Percentiles rank a stretch among this genome's conserved stretches.
phyloP scores from a whole-genome alignment of 2,329 filamentous ascomycete species.

The Fusarium sororula region DNA sequence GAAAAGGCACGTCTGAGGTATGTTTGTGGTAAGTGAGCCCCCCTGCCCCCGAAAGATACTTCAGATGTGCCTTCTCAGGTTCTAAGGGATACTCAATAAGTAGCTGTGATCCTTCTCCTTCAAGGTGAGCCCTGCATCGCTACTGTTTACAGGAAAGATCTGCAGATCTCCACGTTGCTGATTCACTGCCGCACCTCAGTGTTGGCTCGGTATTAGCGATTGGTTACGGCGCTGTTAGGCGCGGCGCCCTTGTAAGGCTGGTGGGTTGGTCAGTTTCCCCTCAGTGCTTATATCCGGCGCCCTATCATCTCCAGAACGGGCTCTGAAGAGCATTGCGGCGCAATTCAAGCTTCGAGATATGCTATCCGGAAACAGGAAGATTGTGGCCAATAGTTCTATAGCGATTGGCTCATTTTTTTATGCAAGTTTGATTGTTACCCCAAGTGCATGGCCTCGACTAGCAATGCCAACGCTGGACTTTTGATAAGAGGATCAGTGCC shows the following conservation, averaged over 20 bases:
- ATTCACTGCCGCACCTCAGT: not conserved
- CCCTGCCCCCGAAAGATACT: too few species aligned
- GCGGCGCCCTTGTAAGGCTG: conserved; percentile 9
- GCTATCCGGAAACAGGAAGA: not conserved
- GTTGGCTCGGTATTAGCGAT: conserved; percentile 6
- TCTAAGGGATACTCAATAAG: not conserved
- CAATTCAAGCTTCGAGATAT: not conserved
- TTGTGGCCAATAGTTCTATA: not conserved
- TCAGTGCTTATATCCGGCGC: not conserved
- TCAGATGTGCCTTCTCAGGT: too few species aligned
- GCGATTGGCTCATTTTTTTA: not conserved
- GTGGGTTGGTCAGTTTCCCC: not conserved
- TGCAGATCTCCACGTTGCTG: conserved; percentile 1
- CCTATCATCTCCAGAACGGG: not conserved
- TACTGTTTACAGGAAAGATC: conserved; percentile 1
- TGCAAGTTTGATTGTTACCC: not conserved
- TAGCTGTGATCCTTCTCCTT: not conserved
- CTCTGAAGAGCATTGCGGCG: not conserved
- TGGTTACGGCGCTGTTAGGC: not conserved
- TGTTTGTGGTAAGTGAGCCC: too few species aligned
- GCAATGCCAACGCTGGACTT: not conserved
- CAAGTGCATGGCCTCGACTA: not conserved
- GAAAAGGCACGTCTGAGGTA: too few species aligned
- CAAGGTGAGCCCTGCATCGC: not conserved
- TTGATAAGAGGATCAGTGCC: not conserved